Conservation (phyloP, 1,284 basidiomycete species). For the Microbotryum saponariae region DNA sequence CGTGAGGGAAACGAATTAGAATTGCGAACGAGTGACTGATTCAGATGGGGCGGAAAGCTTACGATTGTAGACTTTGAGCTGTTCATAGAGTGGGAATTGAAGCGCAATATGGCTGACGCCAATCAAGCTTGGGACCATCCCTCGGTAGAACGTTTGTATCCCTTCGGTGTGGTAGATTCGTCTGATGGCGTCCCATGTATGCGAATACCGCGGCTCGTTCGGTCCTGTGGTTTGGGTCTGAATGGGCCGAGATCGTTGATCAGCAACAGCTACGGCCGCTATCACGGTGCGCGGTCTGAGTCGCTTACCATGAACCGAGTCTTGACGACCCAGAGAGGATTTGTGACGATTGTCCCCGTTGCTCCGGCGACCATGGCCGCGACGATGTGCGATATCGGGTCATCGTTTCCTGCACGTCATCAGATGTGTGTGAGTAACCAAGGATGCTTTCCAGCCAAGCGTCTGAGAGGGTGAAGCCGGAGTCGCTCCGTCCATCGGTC, state of each 20-base stretch:
- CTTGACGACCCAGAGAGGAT: constrained; percentile 94
- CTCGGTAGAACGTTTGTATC: constrained; percentile 76
- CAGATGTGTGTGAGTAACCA: neutral
- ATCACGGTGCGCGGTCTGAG: neutral
- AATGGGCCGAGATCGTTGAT: neutral
- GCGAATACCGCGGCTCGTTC: constrained; percentile 68
- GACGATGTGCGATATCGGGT: constrained; percentile 60
- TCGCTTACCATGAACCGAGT: constrained; percentile 85
- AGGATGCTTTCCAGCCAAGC: neutral
- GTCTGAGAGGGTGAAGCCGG: neutral
- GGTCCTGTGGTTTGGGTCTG: constrained; percentile 53
- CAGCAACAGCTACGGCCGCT: neutral
- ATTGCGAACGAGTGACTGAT: neutral
- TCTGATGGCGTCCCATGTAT: constrained; percentile 75
- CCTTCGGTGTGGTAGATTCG: constrained; percentile 85
- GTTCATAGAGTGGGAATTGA: constrained; percentile 92
- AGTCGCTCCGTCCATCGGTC: neutral
- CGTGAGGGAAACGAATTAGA: neutral
- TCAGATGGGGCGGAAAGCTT: constrained; percentile 41
- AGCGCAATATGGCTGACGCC: constrained; percentile 88
- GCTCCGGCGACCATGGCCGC: constrained; percentile 91
- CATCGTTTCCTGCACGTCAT: constrained; percentile 23
- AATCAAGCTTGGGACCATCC: constrained; percentile 75
- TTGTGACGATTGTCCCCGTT: constrained; percentile 79
- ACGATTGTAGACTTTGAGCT: constrained; percentile 75